Percentiles rank a stretch among this genome's conserved stretches.
Conservation (phyloP, 1,139 yeast species). For the Kodamaea alishanica region DNA sequence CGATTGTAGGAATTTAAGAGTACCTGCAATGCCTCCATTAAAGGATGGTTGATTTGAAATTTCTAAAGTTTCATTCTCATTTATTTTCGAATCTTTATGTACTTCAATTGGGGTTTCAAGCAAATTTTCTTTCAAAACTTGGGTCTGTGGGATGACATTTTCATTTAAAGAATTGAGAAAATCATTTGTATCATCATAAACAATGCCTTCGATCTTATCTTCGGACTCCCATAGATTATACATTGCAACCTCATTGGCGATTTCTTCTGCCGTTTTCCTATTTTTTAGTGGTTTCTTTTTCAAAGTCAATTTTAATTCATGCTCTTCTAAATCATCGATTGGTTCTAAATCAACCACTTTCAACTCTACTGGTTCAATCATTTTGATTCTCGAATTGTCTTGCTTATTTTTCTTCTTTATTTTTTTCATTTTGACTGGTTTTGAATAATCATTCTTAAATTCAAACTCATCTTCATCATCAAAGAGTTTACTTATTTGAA, state of each 20-base stretch:
- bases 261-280: conserved; percentile 39
- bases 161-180: conserved; percentile 44
- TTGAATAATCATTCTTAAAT: conserved; percentile 15
- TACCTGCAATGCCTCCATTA: conserved; percentile 53
- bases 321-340: conserved; percentile 31
- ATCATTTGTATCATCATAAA: conserved; percentile 57
- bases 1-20: conserved; percentile 51
- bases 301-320: conserved; percentile 39
- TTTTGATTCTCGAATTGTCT: conserved; percentile 15
- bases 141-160: conserved; percentile 1
- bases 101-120: conserved; percentile 1
- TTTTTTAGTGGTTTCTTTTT: conserved; percentile 9
- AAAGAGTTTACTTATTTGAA: conserved; percentile 17
- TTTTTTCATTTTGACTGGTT: conserved; percentile 45
- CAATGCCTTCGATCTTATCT: conserved; percentile 31
- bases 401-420: conserved; percentile 11
- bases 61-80: conserved; percentile 1
- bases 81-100: conserved; percentile 1
- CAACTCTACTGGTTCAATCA: conserved; percentile 28
- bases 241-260: conserved; percentile 44
- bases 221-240: conserved; percentile 29
- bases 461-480: conserved; percentile 25
- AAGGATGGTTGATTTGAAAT: conserved; percentile 29
- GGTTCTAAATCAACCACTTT: conserved; percentile 19
- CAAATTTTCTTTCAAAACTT: too few species aligned